Evolutionary conservation across 2,329 filamentous ascomycete genomes (phyloP).

Genomic region (Phaeosphaeria sp.): DNA sequence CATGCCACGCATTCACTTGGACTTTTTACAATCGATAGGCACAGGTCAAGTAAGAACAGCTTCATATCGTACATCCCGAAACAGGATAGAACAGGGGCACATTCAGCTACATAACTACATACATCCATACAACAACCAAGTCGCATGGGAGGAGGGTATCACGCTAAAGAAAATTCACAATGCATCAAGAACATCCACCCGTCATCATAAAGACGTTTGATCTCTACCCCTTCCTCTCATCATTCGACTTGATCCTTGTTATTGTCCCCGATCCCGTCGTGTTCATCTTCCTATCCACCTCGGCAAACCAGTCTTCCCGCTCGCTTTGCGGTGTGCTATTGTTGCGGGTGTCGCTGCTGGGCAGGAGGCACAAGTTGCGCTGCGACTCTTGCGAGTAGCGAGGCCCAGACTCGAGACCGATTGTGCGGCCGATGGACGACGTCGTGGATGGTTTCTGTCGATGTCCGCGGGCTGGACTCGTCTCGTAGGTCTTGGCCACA

Average conservation of each 20-base stretch:
- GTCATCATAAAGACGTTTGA: neutral
- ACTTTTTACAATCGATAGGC: no score
- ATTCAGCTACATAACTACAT: neutral
- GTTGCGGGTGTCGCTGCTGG: constrained; percentile 5
- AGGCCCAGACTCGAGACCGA: constrained; percentile 13
- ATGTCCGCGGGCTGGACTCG: constrained; percentile 8
- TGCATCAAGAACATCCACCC: neutral
- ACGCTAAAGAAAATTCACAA: neutral
- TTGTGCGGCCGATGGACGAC: constrained; percentile 17
- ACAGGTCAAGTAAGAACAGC: no score
- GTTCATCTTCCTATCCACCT: constrained; percentile 19
- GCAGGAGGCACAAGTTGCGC: constrained; percentile 23
- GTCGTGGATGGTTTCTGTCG: constrained; percentile 15
- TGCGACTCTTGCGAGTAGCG: constrained; percentile 36
- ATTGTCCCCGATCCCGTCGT: constrained; percentile 18
- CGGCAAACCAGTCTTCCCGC: constrained; percentile 27
- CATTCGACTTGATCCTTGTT: constrained; percentile 9
- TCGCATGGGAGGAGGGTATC: neutral
- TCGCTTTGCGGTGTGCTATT: constrained; percentile 8
- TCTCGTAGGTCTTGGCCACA: constrained; percentile 15
- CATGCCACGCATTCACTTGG: no score
- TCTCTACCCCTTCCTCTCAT: constrained; percentile 1
- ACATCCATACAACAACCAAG: neutral
- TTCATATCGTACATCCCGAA: no score
- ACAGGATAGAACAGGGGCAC: neutral